A percentile compares a stretch with the other conserved stretches of the same genome.
Conservation (phyloP, 1,284 basidiomycete species). For the Pyrrhoderma noxium region DNA sequence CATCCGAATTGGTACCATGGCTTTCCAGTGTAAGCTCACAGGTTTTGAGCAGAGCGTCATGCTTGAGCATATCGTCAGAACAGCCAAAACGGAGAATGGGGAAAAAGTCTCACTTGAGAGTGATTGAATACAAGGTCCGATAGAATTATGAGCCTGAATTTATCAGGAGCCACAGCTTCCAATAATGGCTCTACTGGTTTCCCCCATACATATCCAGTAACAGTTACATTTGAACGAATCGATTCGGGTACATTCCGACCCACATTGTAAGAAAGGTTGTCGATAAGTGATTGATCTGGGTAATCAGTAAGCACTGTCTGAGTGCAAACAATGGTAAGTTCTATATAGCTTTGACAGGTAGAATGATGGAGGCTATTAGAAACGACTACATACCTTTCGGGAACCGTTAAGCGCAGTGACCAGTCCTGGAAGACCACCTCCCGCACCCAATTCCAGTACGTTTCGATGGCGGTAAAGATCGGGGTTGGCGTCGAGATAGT, state of each 20-base stretch:
- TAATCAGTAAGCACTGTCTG: constrained; percentile 88
- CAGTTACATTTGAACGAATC: constrained; percentile 31
- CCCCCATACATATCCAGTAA: constrained; percentile 91
- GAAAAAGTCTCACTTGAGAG: constrained; percentile 48
- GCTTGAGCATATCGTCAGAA: constrained; percentile 35
- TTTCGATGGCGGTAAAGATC: constrained; percentile 36
- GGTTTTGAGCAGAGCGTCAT: constrained; percentile 75
- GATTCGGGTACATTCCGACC: constrained; percentile 42
- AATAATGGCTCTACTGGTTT: constrained; percentile 48
- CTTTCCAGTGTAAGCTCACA: constrained; percentile 47
- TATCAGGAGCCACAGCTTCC: constrained; percentile 11
- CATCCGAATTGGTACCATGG: constrained; percentile 2
- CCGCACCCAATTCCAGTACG: constrained; percentile 90
- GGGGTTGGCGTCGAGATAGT: constrained; percentile 57
- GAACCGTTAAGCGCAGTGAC: constrained; percentile 68
- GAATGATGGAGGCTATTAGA: not conserved
- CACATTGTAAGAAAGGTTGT: constrained; percentile 75
- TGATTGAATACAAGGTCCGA: constrained; percentile 92
- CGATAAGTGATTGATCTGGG: constrained; percentile 73
- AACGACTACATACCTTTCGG: constrained; percentile 33
- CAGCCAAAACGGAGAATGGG: not conserved
- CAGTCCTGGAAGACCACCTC: constrained; percentile 82
- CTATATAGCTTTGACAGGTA: not conserved
- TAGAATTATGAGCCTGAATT: constrained; percentile 79
- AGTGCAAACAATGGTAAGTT: not conserved